These are phyloP conservation scores for Tulasnella sp. DNA, from an alignment of 768 basidiomycete genomes.

Conservation along the genomic window DNA sequence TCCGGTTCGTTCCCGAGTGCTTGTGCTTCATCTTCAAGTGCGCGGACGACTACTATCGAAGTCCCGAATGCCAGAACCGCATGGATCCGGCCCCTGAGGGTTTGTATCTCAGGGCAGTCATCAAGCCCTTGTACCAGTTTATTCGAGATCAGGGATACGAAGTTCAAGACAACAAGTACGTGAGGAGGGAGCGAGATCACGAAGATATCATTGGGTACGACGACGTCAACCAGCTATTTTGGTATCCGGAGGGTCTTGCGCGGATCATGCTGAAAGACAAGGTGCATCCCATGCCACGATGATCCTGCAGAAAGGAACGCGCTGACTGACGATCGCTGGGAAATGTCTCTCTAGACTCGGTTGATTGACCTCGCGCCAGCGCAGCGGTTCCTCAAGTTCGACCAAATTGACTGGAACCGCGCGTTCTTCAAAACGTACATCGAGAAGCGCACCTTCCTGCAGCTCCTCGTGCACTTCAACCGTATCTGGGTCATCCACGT, in stretches of 20 bases:
- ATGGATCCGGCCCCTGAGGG: constrained; percentile 92
- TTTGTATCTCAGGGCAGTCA: constrained; percentile 82
- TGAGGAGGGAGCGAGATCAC: constrained; percentile 89
- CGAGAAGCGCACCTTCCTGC: constrained; percentile 94
- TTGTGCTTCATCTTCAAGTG: constrained; percentile 99
- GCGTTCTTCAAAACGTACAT: constrained; percentile 99
- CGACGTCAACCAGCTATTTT: constrained; percentile 98
- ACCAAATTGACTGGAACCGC: constrained; percentile 92
- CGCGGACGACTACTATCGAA: constrained; percentile 93
- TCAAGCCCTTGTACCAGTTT: constrained; percentile 93
- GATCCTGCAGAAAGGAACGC: neutral
- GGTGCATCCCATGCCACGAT: constrained; percentile 43
- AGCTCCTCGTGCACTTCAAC: constrained; percentile 98
- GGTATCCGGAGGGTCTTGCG: constrained; percentile 98
- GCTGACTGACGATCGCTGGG: neutral
- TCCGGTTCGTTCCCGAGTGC: constrained; percentile 93
- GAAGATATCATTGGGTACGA: constrained; percentile 96
- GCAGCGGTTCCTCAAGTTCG: constrained; percentile 95
- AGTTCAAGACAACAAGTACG: constrained; percentile 90
- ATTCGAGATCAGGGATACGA: constrained; percentile 98
- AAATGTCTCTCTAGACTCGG: constrained; percentile 54
- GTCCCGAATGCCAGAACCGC: constrained; percentile 93
- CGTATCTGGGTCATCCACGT: constrained; percentile 98
- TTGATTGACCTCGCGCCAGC: constrained; percentile 87
- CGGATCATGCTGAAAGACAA: constrained; percentile 85